Base-by-base conservation (phyloP, 2,329 filamentous ascomycete species). In the Akanthomyces uredinophilus region DNA sequence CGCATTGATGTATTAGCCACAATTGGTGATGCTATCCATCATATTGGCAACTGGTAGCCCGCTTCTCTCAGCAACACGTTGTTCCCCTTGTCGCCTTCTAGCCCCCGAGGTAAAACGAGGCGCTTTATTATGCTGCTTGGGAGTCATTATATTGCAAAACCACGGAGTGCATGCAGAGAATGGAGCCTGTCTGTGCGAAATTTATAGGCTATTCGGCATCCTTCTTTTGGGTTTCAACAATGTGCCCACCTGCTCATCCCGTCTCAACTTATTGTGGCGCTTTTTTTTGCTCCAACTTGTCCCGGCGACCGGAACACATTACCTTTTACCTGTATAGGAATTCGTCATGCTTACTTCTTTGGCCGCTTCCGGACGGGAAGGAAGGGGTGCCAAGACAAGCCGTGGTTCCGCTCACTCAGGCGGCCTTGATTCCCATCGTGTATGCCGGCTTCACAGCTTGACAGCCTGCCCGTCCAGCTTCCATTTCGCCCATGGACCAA, bases 1-100 rank as follows among this genome's bases (percentile, higher is more conserved):
- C n/a, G 14, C 11, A 27, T n/a, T 35, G 52, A 52, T 60, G 47
- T 60, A 35, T 44, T 60, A 60, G 57, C 57, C 57, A 60, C 57
- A 60, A 60, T 47, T 60, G 57, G 57, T 47, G 22, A 32, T 27
- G 29, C 4, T 8, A 32, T 59, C 27, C 27, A 29, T 29, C 27
- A 29, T 29, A 29, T 6, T 29, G 27, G 27, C 27, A 29, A 29
- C 56, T 41, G 51, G 41, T 41, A 22, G n/a, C 22, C 22, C 20
- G 43, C 55, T 46, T 11, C 22, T n/a, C 14, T 22, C 39, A n/a
- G n/a, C 20, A 27, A 47, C 41, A 57, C n/a, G 29, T 11, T 43
- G 18, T 41, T 50, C 14, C 35, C 35, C 46, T 43, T 20, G 35
- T 50, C 35, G 35, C 22, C 24, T 13, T 32, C 24, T 13, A 37